Evolutionary conservation across 768 basidiomycete genomes (phyloP).

Genomic region (Rossbeevera mucosa): DNA sequence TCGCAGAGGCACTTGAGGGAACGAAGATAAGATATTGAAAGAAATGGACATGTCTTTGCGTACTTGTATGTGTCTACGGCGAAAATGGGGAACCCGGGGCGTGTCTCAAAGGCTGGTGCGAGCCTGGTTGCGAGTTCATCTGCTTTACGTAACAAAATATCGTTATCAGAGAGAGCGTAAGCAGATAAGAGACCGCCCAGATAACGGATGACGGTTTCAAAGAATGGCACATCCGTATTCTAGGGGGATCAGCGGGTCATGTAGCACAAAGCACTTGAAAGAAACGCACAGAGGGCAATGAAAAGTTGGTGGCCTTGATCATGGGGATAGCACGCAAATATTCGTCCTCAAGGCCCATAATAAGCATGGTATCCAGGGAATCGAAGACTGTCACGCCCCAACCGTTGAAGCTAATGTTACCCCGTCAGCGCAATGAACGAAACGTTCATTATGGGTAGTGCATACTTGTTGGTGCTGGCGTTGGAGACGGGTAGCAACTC

Average conservation of each 20-base stretch:
- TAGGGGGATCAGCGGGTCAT: slow-evolving; percentile 5
- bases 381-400: slow-evolving; percentile 80
- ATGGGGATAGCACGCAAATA: slow-evolving; percentile 59
- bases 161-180: slow-evolving; percentile 67
- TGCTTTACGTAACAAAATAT: slow-evolving; percentile 60
- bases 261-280: background rate
- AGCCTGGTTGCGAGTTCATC: slow-evolving; percentile 74
- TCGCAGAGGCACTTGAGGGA: background rate
- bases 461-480: slow-evolving; percentile 47
- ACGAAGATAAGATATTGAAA: background rate
- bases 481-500: slow-evolving; percentile 56
- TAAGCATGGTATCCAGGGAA: slow-evolving; percentile 78
- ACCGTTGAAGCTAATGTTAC: slow-evolving; percentile 60
- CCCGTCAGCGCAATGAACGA: background rate
- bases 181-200: slow-evolving; percentile 85
- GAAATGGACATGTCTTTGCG: slow-evolving; percentile 7
- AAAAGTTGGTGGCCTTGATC: slow-evolving; percentile 48
- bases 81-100: slow-evolving; percentile 66
- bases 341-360: slow-evolving; percentile 74
- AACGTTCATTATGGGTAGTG: background rate
- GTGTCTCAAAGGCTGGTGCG: slow-evolving; percentile 66
- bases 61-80: slow-evolving; percentile 64
- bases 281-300: slow-evolving; percentile 37
- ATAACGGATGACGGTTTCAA: slow-evolving; percentile 87
- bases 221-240: slow-evolving; percentile 49